A percentile compares a stretch with the other conserved stretches of the same genome.
Conservation (phyloP, 257 asterid species). For the Scutellaria galericulata region DNA sequence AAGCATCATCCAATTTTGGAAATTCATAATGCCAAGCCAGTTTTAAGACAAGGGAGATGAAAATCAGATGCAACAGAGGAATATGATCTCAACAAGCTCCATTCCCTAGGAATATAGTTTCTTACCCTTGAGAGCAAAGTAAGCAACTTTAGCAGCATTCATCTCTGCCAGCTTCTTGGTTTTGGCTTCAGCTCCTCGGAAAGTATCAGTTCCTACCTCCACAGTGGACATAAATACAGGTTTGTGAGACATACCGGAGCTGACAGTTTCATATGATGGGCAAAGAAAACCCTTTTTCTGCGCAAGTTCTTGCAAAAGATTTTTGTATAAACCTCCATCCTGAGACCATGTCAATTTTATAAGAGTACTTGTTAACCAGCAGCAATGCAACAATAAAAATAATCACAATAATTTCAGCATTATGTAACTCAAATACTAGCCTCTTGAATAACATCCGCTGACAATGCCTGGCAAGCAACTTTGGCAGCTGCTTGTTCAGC, state of each 20-base stretch:
- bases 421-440: conserved; percentile 43
- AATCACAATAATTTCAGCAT: conserved; percentile 22
- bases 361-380: conserved; percentile 6
- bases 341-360: conserved; percentile 34
- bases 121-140: conserved; percentile 57
- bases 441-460: conserved; percentile 57
- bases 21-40: too few species aligned
- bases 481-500: conserved; percentile 90
- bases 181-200: conserved; percentile 63
- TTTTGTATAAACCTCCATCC: conserved; percentile 73
- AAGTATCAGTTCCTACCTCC: conserved; percentile 53
- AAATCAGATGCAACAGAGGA: conserved; percentile 1
- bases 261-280: conserved; percentile 58
- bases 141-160: conserved; percentile 80
- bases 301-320: conserved; percentile 66
- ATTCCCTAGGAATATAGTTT: conserved; percentile 19
- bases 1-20: too few species aligned
- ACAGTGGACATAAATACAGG: conserved; percentile 60
- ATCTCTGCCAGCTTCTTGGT: conserved; percentile 83
- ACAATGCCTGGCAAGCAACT: conserved; percentile 67
- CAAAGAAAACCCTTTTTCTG: conserved; percentile 55
- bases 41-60: background rate
- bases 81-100: conserved; percentile 22
- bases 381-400: conserved; percentile 1
- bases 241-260: conserved; percentile 54